These are phyloP conservation scores for Colletotrichum spinosum DNA, from an alignment of 2,329 filamentous ascomycete species.

Conservation along the genomic window DNA sequence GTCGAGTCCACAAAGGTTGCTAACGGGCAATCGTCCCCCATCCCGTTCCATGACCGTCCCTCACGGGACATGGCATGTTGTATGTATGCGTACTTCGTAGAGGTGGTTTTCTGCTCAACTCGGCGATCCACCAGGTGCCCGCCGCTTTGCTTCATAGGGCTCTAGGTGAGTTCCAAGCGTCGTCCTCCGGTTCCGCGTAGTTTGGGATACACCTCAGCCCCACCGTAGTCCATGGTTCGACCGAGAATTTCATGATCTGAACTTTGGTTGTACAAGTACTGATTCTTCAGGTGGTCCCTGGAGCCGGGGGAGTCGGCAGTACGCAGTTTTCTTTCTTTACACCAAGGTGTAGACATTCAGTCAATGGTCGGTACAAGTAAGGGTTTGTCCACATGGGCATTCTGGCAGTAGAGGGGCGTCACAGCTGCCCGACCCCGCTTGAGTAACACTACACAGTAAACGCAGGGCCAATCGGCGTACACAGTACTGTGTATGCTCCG, in stretches of 20 bases:
- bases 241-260: slow-evolving; percentile 18
- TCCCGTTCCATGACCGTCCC: slow-evolving; percentile 34
- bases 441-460: too few relatives aligned
- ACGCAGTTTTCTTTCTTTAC: too few relatives aligned
- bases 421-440: too few relatives aligned
- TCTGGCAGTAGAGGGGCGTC: too few relatives aligned
- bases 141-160: slow-evolving; percentile 35
- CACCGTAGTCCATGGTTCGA: slow-evolving; percentile 27
- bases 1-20: slow-evolving; percentile 29
- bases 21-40: slow-evolving; percentile 37
- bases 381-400: too few relatives aligned
- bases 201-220: slow-evolving; percentile 13
- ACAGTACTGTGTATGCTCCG: too few relatives aligned
- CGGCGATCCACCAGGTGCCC: slow-evolving; percentile 13
- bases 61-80: background rate
- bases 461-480: too few relatives aligned
- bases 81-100: background rate
- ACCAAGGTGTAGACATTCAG: too few relatives aligned
- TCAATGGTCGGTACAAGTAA: too few relatives aligned
- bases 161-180: slow-evolving; percentile 32
- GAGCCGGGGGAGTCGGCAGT: too few relatives aligned
- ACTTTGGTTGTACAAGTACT: slow-evolving; percentile 6
- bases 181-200: slow-evolving; percentile 34
- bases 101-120: slow-evolving; percentile 29
- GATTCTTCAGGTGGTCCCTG: background rate